Evolutionary conservation across 352 stramenopile species (phyloP).

Genomic region (Labyrinthula sp.): DNA sequence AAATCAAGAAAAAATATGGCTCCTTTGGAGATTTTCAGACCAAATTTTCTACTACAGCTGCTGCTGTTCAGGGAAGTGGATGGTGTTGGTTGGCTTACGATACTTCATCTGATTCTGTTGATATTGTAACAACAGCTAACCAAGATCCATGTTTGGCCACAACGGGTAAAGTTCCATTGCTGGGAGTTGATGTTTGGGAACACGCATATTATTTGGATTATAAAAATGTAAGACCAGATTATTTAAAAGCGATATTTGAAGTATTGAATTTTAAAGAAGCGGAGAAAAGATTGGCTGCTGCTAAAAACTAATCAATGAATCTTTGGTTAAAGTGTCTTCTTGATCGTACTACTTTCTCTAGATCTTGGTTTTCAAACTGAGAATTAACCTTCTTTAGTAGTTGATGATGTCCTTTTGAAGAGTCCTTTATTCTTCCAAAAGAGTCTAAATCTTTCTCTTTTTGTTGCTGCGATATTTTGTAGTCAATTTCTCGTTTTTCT

Average conservation of each 20-base stretch:
- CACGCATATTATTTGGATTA: slow-evolving; percentile 73
- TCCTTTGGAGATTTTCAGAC: slow-evolving; percentile 71
- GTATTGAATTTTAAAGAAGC: slow-evolving; percentile 81
- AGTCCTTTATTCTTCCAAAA: no score
- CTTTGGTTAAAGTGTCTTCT: no score
- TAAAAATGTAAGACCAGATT: slow-evolving; percentile 79
- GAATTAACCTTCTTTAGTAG: no score
- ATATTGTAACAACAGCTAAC: slow-evolving; percentile 66
- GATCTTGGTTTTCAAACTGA: no score
- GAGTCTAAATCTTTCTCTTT: no score
- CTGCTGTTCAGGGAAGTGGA: slow-evolving; percentile 80
- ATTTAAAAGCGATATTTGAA: slow-evolving; percentile 93
- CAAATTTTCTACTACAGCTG: slow-evolving; percentile 46
- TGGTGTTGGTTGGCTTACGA: slow-evolving; percentile 92
- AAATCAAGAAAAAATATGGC: slow-evolving; percentile 11
- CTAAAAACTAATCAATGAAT: slow-evolving; percentile 8
- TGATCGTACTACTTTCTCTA: no score
- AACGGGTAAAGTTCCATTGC: slow-evolving; percentile 52
- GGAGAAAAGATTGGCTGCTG: slow-evolving; percentile 30
- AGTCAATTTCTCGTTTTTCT: no score
- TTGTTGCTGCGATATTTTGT: no score
- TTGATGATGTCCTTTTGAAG: no score
- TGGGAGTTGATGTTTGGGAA: slow-evolving; percentile 90
- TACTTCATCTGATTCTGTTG: slow-evolving; percentile 47
- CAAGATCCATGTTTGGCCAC: slow-evolving; percentile 80